Evolutionary conservation across 2,329 filamentous ascomycete species (phyloP), one percentile per base, ranked within the genome.

Genomic region (Rugonectria rugulosa): DNA sequence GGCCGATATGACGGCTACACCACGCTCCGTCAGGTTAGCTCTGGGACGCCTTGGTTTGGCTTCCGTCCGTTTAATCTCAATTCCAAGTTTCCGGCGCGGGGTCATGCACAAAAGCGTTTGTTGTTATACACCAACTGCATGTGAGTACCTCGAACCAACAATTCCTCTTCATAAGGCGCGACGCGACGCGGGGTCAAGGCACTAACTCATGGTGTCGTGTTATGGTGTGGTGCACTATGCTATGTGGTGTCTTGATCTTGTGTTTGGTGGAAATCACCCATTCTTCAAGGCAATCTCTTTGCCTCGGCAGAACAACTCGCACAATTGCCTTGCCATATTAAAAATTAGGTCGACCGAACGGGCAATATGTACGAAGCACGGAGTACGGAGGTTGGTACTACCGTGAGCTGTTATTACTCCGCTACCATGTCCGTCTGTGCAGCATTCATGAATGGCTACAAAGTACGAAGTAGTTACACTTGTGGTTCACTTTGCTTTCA

Each of bases 1-100:
- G 11, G 27, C 20, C 32, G 47, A 36, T 26, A 40, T 34, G 32
- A 46, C 44, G 34, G 42, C 37, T 46, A 31, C 37, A 27, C 31
- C 37, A 15, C 29, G 37, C 55, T 17, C n/a, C n/a, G n/a, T n/a
- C n/a, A 29, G 14, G 21, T 44, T 59, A 40, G 43, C 23, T 11
- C 42, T 59, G 37, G 31, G n/a, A 8, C 20, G 26, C 49, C 27
- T 38, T 45, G 29, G 42, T 27, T 56, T 54, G 49, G 51, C 48
- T 45, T 43, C 52, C 37, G 43, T 31, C 32, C 31, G 46, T 57
- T 40, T 46, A 62, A 60, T 66, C 49, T 66, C 64, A 52, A 50
- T 36, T 47, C 21, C 48, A 40, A 41, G 48, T 50, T 36, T 47
- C 19, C 45, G 34, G 38, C 51, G 56, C 41, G 59, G 61, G 61